Conservation (phyloP, 768 basidiomycete species). For the button mushroom (Agaricus bisporus) region DNA sequence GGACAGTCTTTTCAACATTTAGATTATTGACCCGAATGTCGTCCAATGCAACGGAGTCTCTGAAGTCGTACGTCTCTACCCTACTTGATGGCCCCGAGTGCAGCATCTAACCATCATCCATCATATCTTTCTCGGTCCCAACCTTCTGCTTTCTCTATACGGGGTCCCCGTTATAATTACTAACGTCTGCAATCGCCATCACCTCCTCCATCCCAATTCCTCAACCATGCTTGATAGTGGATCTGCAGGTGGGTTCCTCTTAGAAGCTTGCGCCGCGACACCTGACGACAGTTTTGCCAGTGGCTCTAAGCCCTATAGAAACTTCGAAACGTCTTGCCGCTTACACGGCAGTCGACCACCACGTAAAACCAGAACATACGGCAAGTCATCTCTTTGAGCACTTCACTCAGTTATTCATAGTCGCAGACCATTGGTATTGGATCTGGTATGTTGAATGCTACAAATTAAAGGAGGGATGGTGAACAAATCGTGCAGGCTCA, state of each 20-base stretch:
- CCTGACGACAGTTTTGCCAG: background rate
- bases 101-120: background rate
- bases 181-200: background rate
- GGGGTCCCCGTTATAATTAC: slow-evolving; percentile 2
- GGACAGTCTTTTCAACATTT: background rate
- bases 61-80: background rate
- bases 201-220: background rate
- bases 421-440: slow-evolving; percentile 83
- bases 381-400: slow-evolving; percentile 33
- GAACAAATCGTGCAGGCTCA: slow-evolving; percentile 44
- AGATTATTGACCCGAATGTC: slow-evolving; percentile 6
- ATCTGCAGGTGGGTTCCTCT: background rate
- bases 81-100: background rate
- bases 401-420: background rate
- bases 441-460: slow-evolving; percentile 46
- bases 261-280: background rate
- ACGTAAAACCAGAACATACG: slow-evolving; percentile 78
- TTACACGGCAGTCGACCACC: slow-evolving; percentile 88
- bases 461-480: background rate
- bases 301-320: slow-evolving; percentile 51
- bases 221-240: background rate
- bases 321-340: slow-evolving; percentile 87
- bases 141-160: background rate
- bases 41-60: background rate
- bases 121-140: background rate